A percentile compares a stretch with the other conserved stretches of the same genome.
phyloP scores from a whole-genome alignment of 805 yeast genomes.

The Nakazawaea populi region DNA sequence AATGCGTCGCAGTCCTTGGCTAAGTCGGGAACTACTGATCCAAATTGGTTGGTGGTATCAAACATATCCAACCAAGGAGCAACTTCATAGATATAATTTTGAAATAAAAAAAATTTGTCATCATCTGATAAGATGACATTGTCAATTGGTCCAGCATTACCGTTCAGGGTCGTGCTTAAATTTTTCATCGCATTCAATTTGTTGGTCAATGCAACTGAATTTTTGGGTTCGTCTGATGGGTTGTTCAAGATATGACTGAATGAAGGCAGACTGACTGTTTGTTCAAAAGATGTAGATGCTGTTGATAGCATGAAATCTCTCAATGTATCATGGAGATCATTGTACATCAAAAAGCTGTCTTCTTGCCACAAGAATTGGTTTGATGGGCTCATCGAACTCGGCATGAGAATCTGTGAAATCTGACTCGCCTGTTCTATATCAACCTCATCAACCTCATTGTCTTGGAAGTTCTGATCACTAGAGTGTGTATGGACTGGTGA shows the following conservation, averaged over 20 bases:
- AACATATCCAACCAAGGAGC: constrained; percentile 22
- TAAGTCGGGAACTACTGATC: constrained; percentile 23
- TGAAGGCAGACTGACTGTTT: constrained; percentile 3
- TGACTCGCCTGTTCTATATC: neutral
- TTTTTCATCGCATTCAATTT: constrained; percentile 15
- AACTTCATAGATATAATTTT: constrained; percentile 16
- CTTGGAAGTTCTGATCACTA: neutral
- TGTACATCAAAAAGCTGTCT: constrained; percentile 8
- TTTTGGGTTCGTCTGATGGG: constrained; percentile 8
- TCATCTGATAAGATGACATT: constrained; percentile 10
- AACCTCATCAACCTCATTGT: neutral
- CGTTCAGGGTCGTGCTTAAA: constrained; percentile 17
- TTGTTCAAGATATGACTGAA: constrained; percentile 4
- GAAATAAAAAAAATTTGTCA: constrained; percentile 8
- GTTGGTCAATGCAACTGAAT: constrained; percentile 8
- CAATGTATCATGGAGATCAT: constrained; percentile 26
- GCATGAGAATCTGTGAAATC: neutral
- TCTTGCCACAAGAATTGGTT: constrained; percentile 6
- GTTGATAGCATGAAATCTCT: constrained; percentile 34
- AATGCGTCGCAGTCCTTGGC: constrained; percentile 22
- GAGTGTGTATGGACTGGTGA: neutral
- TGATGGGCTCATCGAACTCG: neutral
- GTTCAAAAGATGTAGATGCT: constrained; percentile 17
- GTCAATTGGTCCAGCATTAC: constrained; percentile 19
- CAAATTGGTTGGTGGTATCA: constrained; percentile 26